These are phyloP conservation scores for Yamadazyma phyllophila DNA, from an alignment of 805 yeast species.

Conservation along the genomic window DNA sequence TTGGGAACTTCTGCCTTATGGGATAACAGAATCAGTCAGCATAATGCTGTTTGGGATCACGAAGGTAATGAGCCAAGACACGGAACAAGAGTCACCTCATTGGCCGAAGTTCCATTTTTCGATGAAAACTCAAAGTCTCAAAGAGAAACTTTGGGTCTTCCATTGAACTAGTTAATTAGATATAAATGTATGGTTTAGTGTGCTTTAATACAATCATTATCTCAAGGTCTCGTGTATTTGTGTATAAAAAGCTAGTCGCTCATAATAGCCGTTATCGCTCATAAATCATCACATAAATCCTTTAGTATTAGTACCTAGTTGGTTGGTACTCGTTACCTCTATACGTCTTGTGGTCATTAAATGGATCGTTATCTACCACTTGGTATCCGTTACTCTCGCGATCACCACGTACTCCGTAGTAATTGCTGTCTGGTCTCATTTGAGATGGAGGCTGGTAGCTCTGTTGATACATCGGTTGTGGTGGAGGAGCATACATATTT, in stretches of 20 bases:
- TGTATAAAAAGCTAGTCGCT: neutral
- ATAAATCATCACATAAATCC: neutral
- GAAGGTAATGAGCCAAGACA: conserved; percentile 46
- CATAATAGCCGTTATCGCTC: neutral
- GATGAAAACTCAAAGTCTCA: conserved; percentile 51
- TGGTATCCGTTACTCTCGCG: conserved; percentile 6
- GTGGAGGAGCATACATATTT: conserved; percentile 33
- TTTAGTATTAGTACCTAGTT: neutral
- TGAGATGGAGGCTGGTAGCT: neutral
- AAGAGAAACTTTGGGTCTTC: conserved; percentile 47
- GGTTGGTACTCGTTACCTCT: conserved; percentile 7
- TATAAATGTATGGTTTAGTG: neutral
- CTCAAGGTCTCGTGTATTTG: neutral
- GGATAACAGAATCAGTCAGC: conserved; percentile 59
- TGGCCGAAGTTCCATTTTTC: conserved; percentile 54
- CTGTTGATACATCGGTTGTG: conserved; percentile 13
- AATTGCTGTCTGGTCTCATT: neutral
- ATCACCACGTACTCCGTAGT: neutral
- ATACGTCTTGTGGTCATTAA: conserved; percentile 7
- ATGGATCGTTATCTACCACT: conserved; percentile 10
- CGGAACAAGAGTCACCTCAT: conserved; percentile 48
- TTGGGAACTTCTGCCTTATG: conserved; percentile 54
- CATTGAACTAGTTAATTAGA: neutral
- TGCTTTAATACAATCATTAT: too few relatives aligned
- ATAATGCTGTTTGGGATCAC: conserved; percentile 54